A percentile compares a stretch with the other conserved stretches of the same genome.
phyloP scores from a whole-genome alignment of 1,139 yeast genomes.

The Hanseniaspora sp. region DNA sequence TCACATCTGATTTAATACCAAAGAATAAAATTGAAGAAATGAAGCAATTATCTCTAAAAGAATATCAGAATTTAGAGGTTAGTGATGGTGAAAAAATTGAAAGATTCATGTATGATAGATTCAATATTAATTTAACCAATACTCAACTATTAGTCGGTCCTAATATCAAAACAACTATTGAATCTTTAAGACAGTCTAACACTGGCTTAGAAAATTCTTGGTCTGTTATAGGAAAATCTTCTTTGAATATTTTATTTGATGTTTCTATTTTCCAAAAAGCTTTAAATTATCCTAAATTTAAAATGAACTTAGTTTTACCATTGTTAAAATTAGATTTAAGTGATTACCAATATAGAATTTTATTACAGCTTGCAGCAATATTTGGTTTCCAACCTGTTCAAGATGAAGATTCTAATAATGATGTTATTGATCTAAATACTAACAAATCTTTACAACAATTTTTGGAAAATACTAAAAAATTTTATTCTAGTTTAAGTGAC shows the following conservation, averaged over 20 bases:
- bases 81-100: constrained; percentile 49
- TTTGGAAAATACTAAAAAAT: constrained; percentile 20
- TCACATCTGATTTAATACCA: constrained; percentile 70
- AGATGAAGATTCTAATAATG: constrained; percentile 15
- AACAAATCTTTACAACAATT: constrained; percentile 20
- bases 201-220: constrained; percentile 29
- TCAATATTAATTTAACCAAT: constrained; percentile 63
- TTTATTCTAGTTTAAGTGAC: constrained; percentile 21
- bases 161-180: constrained; percentile 62
- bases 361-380: constrained; percentile 63
- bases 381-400: constrained; percentile 49
- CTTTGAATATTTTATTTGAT: constrained; percentile 62
- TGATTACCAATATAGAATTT: constrained; percentile 79
- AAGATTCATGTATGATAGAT: constrained; percentile 80
- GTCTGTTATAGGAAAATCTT: constrained; percentile 59
- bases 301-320: constrained; percentile 74
- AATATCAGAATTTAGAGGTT: constrained; percentile 54
- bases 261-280: constrained; percentile 79
- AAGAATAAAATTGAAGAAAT: constrained; percentile 58
- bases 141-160: constrained; percentile 87
- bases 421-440: constrained; percentile 6
- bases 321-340: constrained; percentile 58
- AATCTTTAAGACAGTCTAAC: constrained; percentile 46
- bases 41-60: constrained; percentile 50
- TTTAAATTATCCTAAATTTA: constrained; percentile 56